phyloP scores from a whole-genome alignment of 1,139 yeast genomes.

The Debaryomyces udenii region DNA sequence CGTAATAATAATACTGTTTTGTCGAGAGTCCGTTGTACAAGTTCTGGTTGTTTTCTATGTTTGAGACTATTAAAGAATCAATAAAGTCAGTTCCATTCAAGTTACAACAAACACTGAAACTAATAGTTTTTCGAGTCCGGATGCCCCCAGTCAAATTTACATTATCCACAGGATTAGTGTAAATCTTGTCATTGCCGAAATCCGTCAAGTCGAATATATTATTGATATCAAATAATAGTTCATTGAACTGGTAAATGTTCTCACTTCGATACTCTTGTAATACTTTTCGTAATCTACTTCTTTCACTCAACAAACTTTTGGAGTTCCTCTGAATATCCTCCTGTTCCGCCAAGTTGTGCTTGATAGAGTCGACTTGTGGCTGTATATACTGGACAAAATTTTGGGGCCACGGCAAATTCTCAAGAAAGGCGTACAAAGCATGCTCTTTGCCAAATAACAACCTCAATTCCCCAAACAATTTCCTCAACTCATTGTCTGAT shows the following conservation, averaged over 20 bases:
- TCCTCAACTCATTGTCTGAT: conserved; percentile 15
- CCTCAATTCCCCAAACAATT: conserved; percentile 16
- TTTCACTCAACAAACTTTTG: conserved; percentile 19
- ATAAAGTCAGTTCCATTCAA: conserved; percentile 22
- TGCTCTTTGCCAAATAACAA: conserved; percentile 8
- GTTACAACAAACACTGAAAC: conserved; percentile 24
- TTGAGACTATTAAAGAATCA: conserved; percentile 21
- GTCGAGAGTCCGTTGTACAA: conserved; percentile 6
- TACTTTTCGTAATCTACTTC: conserved; percentile 16
- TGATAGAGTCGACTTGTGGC: conserved; percentile 14
- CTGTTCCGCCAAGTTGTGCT: conserved; percentile 14
- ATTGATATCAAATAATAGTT: conserved; percentile 22
- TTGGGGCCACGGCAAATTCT: conserved; percentile 15
- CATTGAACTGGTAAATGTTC: conserved; percentile 23
- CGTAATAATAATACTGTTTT: conserved; percentile 12
- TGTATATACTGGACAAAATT: conserved; percentile 12
- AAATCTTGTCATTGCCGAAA: conserved; percentile 9
- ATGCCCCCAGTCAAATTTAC: conserved; percentile 13
- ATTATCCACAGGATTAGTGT: conserved; percentile 8
- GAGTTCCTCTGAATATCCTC: conserved; percentile 13
- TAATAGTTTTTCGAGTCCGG: conserved; percentile 14
- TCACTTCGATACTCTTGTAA: conserved; percentile 16
- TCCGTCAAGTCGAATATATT: conserved; percentile 16
- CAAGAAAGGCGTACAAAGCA: conserved; percentile 1
- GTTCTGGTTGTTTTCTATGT: conserved; percentile 11